Percentiles rank a stretch among this genome's conserved stretches.
These are phyloP conservation scores for Asterochloris erici DNA, from an alignment of 139 green algal species.

Conservation along the genomic window DNA sequence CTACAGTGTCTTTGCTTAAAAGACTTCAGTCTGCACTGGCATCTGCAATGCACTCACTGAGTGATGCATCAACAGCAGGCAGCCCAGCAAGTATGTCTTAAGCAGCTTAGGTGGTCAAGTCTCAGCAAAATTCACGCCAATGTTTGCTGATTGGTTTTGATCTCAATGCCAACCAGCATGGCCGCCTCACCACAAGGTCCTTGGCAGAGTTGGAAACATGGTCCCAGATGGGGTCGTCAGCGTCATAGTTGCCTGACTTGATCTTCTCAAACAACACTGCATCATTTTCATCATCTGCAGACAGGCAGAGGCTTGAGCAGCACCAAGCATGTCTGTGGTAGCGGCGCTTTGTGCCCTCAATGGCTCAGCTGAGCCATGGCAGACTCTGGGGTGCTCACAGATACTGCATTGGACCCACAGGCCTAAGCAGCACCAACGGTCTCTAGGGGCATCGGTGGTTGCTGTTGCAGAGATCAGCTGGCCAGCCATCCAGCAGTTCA, in stretches of 20 bases:
- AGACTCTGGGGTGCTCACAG: too few species aligned
- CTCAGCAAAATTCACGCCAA: background rate
- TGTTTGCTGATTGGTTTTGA: background rate
- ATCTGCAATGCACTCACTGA: background rate
- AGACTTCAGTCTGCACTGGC: background rate
- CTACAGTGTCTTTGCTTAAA: too few species aligned
- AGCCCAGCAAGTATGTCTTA: background rate
- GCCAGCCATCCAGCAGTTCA: too few species aligned
- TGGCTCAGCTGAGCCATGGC: too few species aligned
- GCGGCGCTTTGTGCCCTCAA: too few species aligned
- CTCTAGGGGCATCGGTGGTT: too few species aligned
- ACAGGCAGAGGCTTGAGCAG: background rate
- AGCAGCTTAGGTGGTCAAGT: background rate
- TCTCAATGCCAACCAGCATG: background rate
- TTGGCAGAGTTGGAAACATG: constrained; percentile 64
- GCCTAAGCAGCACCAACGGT: too few species aligned
- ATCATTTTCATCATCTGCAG: constrained; percentile 73
- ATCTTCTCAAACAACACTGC: constrained; percentile 81
- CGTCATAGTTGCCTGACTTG: constrained; percentile 69
- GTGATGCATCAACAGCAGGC: background rate
- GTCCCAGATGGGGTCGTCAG: constrained; percentile 77
- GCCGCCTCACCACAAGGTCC: constrained; percentile 51
- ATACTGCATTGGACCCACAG: too few species aligned
- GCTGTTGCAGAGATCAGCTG: too few species aligned
- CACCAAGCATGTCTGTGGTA: too few species aligned